Percentiles rank a stretch among this genome's conserved stretches.
These are phyloP conservation scores for Blastobotrys persicus DNA, from an alignment of 1,139 yeast species.

Conservation along the genomic window DNA sequence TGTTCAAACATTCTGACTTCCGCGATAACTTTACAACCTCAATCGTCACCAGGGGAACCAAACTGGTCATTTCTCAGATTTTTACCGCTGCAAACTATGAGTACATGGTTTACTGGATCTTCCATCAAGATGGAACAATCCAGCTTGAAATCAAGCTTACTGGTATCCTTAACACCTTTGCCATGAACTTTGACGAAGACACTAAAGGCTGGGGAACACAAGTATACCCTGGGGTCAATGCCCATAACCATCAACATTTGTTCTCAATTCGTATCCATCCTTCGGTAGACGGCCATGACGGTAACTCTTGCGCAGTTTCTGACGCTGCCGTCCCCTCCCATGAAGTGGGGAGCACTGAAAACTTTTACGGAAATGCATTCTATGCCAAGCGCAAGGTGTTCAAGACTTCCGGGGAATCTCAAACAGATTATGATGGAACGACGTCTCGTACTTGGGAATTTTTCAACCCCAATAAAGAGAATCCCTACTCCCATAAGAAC, in stretches of 20 bases:
- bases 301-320: slow-evolving; percentile 64
- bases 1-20: slow-evolving; percentile 79
- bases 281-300: slow-evolving; percentile 74
- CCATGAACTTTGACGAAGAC: slow-evolving; percentile 61
- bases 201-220: slow-evolving; percentile 75
- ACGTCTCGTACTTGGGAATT: slow-evolving; percentile 78
- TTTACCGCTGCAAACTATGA: slow-evolving; percentile 86
- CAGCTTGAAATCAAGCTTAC: slow-evolving; percentile 75
- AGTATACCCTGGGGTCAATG: slow-evolving; percentile 77
- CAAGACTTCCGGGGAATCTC: slow-evolving; percentile 65
- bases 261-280: slow-evolving; percentile 79
- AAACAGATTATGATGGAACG: slow-evolving; percentile 58
- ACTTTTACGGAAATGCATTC: slow-evolving; percentile 62
- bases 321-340: slow-evolving; percentile 62
- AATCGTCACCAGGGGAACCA: slow-evolving; percentile 66
- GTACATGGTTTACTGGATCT: slow-evolving; percentile 78
- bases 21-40: slow-evolving; percentile 71
- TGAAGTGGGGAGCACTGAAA: slow-evolving; percentile 31
- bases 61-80: slow-evolving; percentile 70
- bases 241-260: slow-evolving; percentile 83
- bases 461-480: slow-evolving; percentile 64
- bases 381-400: slow-evolving; percentile 57
- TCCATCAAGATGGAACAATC: slow-evolving; percentile 81
- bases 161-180: slow-evolving; percentile 56
- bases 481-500: slow-evolving; percentile 71